phyloP scores from a whole-genome alignment of 306 rosid species.

The Cucumis cinereus region DNA sequence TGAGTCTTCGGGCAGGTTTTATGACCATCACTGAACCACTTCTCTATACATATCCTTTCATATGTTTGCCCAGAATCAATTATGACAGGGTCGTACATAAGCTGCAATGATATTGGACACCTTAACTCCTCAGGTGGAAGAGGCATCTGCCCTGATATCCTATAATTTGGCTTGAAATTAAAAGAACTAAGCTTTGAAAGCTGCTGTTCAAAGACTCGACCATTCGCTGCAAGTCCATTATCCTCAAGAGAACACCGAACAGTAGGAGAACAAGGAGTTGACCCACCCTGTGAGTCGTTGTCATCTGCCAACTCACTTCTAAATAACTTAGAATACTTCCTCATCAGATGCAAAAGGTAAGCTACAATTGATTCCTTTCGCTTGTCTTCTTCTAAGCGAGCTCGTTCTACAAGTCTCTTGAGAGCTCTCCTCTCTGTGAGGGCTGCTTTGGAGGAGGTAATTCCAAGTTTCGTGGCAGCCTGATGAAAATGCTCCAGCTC shows the following conservation, averaged over 20 bases:
- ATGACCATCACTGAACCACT: constrained; percentile 88
- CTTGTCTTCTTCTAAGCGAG: constrained; percentile 88
- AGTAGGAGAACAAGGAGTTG: constrained; percentile 94
- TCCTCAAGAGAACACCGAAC: constrained; percentile 60
- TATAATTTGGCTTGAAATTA: constrained; percentile 45
- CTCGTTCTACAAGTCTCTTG: constrained; percentile 79
- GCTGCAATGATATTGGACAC: constrained; percentile 95
- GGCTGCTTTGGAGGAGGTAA: constrained; percentile 90
- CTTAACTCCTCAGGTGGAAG: constrained; percentile 90
- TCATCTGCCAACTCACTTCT: constrained; percentile 83
- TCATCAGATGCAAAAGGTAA: constrained; percentile 86
- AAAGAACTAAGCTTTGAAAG: constrained; percentile 63
- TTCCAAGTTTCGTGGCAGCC: constrained; percentile 85
- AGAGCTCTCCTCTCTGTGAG: constrained; percentile 94
- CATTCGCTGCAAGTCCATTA: constrained; percentile 28
- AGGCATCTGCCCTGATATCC: constrained; percentile 51
- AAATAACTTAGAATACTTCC: constrained; percentile 89
- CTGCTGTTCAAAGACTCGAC: constrained; percentile 66
- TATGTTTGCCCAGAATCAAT: constrained; percentile 95
- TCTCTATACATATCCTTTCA: constrained; percentile 88
- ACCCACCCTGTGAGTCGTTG: constrained; percentile 79
- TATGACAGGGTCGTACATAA: constrained; percentile 89
- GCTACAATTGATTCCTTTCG: constrained; percentile 95
- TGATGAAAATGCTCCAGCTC: constrained; percentile 95
- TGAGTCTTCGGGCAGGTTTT: constrained; percentile 82